phyloP scores from a whole-genome alignment of 768 basidiomycete species.

The Phanerochaete sordida region DNA sequence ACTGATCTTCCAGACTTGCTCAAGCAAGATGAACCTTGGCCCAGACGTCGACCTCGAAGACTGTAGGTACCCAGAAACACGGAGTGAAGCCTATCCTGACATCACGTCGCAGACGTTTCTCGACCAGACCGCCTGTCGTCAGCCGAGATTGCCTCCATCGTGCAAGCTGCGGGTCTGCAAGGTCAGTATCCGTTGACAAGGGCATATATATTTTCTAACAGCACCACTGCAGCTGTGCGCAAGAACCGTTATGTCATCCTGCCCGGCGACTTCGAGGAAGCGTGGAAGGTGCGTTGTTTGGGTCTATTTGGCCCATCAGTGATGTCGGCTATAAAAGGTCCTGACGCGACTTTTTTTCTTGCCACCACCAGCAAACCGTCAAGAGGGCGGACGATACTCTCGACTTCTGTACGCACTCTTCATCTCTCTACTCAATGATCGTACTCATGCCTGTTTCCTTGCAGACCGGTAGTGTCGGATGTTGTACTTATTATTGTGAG shows the following conservation, averaged over 20 bases:
- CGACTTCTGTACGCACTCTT: conserved; percentile 74
- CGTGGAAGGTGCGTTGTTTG: conserved; percentile 94
- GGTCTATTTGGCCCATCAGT: conserved; percentile 37
- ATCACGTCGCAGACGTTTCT: conserved; percentile 70
- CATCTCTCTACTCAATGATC: background rate
- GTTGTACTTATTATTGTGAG: conserved; percentile 31
- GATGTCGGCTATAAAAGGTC: conserved; percentile 26
- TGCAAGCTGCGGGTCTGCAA: conserved; percentile 96
- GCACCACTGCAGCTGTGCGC: conserved; percentile 66
- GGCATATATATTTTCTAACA: background rate
- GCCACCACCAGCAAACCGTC: conserved; percentile 77
- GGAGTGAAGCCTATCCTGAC: background rate
- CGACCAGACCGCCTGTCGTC: conserved; percentile 94
- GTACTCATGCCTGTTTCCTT: conserved; percentile 3
- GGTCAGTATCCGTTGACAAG: conserved; percentile 39
- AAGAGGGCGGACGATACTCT: conserved; percentile 95
- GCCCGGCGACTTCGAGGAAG: conserved; percentile 97
- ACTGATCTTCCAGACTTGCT: conserved; percentile 96
- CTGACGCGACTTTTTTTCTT: conserved; percentile 27
- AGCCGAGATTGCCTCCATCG: conserved; percentile 93
- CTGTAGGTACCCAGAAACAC: conserved; percentile 51
- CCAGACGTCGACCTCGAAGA: conserved; percentile 99
- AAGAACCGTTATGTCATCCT: conserved; percentile 98
- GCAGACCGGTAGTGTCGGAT: conserved; percentile 37
- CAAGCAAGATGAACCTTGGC: conserved; percentile 95